Evolutionary conservation across 345 rosid genomes (phyloP), one percentile per base, ranked within the genome.

Genomic region (Hibiscus tridactylites): DNA sequence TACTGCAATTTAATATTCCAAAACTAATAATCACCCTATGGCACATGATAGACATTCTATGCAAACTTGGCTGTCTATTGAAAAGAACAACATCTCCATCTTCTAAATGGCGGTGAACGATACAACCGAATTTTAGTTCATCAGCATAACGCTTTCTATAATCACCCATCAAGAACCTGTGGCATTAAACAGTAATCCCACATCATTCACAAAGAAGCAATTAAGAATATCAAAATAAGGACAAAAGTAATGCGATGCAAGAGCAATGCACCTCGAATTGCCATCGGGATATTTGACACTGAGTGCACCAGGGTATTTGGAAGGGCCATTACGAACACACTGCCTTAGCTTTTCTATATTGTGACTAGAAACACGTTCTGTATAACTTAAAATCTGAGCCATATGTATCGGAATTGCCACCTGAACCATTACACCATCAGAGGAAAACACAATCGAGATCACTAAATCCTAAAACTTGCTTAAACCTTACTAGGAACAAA

Each of bases 11-110:
- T 56, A 54, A 59, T 39, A 21, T 19, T 44, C 59, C 50, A 19
- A 35, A 73, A 71, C 70, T 75, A 73, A 67, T 70, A 72, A 78
- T 82, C 77, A 94, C 99, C 91, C 97, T 84, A 77, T 95, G 99
- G 78, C 91, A 85, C 99, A 95, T 95, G 74, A 95, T 95, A 77
- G 99, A 95, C 99, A 95, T 95, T 80, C 99, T 85, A 88, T 92
- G 99, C 86, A 95, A 87, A 81, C 99, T 95, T 46, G 99, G 99
- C 70, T 95, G 99, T 81, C 99, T 84, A 73, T 95, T 95, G 73
- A 95, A 95, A 71, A 95, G 97, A 83, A 95, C 97, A 81, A 82
- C 82, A 76, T 95, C 99, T 28, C 99, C 97, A 81, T 90, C 93
- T 87, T 92, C 96, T 81, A 95, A 85, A 84, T 95, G 99, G 73